Conservation (phyloP, 345 rosid genomes). For the Eucalyptus brandiana region DNA sequence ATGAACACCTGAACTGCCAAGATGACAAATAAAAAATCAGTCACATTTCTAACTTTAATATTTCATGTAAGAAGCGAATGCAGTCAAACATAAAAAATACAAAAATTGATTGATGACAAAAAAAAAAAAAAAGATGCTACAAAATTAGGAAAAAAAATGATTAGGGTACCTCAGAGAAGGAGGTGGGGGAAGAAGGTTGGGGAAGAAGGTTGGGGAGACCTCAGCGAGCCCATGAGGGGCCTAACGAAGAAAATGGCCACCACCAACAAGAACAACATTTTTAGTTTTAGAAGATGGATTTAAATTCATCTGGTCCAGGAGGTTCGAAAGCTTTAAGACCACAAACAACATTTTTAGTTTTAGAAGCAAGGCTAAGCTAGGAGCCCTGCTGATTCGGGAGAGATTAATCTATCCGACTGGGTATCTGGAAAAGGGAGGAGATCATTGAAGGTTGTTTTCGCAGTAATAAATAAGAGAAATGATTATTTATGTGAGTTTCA, state of each 20-base stretch:
- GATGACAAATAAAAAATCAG: neutral
- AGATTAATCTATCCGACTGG: no score
- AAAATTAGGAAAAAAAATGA: neutral
- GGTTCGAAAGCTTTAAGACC: no score
- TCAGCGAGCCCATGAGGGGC: slow-evolving; percentile 79
- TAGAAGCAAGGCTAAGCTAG: no score
- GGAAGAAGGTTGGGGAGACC: slow-evolving; percentile 69
- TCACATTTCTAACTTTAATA: neutral
- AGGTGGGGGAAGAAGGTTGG: slow-evolving; percentile 80
- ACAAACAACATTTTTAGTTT: no score
- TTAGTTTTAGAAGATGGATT: no score
- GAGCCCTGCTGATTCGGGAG: no score
- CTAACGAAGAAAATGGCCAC: slow-evolving; percentile 72
- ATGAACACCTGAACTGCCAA: slow-evolving; percentile 48
- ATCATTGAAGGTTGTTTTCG: no score
- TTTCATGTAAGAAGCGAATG: neutral
- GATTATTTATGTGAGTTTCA: no score
- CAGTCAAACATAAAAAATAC: neutral
- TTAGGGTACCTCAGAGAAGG: slow-evolving; percentile 60
- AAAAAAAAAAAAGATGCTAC: neutral
- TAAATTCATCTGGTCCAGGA: no score
- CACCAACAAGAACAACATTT: slow-evolving; percentile 38
- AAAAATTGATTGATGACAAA: neutral
- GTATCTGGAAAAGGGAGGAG: no score
- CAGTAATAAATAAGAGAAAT: no score